Percentiles rank a stretch among this genome's conserved stretches.
Evolutionary conservation across 306 rosid genomes (phyloP).

Genomic region (Carpinus fangiana): DNA sequence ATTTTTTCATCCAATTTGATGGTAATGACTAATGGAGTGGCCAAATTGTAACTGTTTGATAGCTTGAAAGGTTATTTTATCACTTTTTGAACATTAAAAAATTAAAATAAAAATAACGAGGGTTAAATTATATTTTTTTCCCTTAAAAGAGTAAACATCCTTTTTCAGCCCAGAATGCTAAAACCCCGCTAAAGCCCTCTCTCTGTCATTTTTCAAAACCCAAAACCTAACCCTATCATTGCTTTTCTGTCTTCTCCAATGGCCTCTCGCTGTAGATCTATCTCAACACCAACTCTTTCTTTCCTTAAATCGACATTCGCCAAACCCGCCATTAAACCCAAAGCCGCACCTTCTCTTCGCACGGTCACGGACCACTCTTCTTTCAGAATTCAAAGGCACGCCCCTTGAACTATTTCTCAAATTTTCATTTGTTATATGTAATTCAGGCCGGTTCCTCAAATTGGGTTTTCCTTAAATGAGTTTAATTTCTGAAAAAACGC

Average conservation of each 20-base stretch:
- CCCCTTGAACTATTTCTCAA: conserved; percentile 4
- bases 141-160: no score
- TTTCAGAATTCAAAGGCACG: conserved; percentile 50
- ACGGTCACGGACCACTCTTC: conserved; percentile 43
- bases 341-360: conserved; percentile 43
- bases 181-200: conserved; percentile 48
- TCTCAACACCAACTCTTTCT: conserved; percentile 60
- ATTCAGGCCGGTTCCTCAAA: neutral
- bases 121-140: no score
- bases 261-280: conserved; percentile 86
- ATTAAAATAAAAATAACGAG: no score
- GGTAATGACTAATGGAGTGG: no score
- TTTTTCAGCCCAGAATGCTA: neutral
- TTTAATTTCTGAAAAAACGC: neutral
- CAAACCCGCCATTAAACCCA: conserved; percentile 44
- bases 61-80: no score
- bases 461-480: neutral
- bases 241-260: conserved; percentile 31
- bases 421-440: neutral
- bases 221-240: conserved; percentile 15
- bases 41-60: no score
- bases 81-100: no score
- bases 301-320: conserved; percentile 49
- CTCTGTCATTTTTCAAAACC: neutral
- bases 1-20: no score